These are phyloP conservation scores for Annulohypoxylon moriforme DNA, from an alignment of 495 filamentous ascomycete species.

Conservation along the genomic window DNA sequence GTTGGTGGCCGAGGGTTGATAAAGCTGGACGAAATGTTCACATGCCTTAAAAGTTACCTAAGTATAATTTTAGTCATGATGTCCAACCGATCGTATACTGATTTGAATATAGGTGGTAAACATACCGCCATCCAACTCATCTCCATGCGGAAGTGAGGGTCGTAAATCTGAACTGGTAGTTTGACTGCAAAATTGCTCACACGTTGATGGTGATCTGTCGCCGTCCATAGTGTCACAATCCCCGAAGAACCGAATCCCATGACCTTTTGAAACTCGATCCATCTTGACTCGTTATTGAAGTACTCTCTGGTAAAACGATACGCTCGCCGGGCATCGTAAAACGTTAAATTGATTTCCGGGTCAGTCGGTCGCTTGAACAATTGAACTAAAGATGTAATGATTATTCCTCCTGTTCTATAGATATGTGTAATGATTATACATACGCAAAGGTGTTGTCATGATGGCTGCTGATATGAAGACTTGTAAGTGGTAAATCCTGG, in stretches of 20 bases:
- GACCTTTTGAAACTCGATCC: conserved; percentile 15
- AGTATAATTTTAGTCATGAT: background rate
- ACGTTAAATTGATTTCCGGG: background rate
- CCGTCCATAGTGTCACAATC: conserved; percentile 22
- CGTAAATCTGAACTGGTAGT: background rate
- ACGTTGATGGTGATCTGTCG: background rate
- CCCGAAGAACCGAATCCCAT: conserved; percentile 32
- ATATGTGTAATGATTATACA: background rate
- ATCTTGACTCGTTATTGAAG: conserved; percentile 3
- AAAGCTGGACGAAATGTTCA: conserved; percentile 32
- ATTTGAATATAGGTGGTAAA: background rate
- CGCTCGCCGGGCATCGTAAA: conserved; percentile 7
- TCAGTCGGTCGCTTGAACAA: conserved; percentile 8
- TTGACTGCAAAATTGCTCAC: conserved; percentile 28
- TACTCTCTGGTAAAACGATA: background rate
- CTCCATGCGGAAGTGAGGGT: conserved; percentile 23
- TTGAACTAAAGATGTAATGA: conserved; percentile 16
- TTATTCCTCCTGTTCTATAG: background rate
- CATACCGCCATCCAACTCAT: conserved; percentile 25
- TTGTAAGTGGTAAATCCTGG: background rate
- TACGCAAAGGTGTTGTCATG: conserved; percentile 19
- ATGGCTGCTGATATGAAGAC: background rate
- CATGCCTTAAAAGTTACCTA: conserved; percentile 20
- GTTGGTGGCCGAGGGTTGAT: background rate
- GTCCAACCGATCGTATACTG: too few species aligned